Evolutionary conservation across 441 rosid genomes (phyloP), one percentile per base, ranked within the genome.

Genomic region (Croton laevigatus): DNA sequence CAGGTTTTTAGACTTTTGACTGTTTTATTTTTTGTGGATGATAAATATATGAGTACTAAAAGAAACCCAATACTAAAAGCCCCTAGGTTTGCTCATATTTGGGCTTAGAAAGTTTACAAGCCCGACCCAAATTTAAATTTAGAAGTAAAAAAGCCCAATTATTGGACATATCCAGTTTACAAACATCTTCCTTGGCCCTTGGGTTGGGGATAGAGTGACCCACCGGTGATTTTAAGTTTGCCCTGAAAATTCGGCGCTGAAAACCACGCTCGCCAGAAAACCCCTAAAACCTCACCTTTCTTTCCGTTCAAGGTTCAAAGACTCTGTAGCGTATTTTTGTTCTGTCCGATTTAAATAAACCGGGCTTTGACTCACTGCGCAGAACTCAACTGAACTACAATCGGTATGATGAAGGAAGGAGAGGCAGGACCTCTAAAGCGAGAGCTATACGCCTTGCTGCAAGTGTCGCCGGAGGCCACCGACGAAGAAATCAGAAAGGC

Each of bases 381-480:
- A 57, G 32, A 2, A 27, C n/a, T 32, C 0, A 32, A 57, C 17
- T 53, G 22, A 51, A 51, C 12, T 55, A 23, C 36, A 57, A 27
- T 57, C 32, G 17, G n/a, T 10, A 46, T 57, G 52, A 72, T 54
- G 71, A 61, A 34, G 27, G 71, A 23, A 51, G 78, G 66, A 71
- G 71, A 76, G 23, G 45, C 44, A 8, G 91, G 87, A 8, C 80
- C 87, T 4, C 93, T 83, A 1, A 82, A 84, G 59, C 80, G 87
- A 80, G 92, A 95, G 60, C 91, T 95, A 38, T 95, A 95, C 78
- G 98, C 97, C 0, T 81, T 89, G 19, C 79, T 95, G 27, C 92
- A 95, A 78, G 80, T 95, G 8, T 88, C 99, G 3, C 99, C 98
- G 27, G 94, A 87, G 5, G 97, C 99, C 32, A 82, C 98, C 77